Conservation (phyloP, 1,284 basidiomycete species). For the Vanrija humicola region DNA sequence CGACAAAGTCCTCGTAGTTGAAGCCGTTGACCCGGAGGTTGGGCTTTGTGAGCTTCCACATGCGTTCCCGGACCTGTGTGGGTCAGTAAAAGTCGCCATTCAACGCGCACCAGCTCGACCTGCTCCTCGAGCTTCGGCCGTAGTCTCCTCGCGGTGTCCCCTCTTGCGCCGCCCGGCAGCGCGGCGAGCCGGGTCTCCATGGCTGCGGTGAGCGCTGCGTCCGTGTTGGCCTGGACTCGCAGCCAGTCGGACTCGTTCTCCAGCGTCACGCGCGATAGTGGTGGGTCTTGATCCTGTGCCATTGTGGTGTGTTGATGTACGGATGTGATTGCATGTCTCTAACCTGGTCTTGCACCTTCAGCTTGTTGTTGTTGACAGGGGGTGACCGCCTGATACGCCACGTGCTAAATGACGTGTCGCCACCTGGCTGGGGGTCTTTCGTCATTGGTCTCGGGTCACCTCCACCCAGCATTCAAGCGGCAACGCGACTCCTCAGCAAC, state of each 20-base stretch:
- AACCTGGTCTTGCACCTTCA: no score
- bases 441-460: not conserved
- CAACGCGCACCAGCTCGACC: slow-evolving; percentile 24
- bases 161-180: slow-evolving; percentile 36
- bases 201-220: slow-evolving; percentile 15
- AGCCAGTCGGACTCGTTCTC: slow-evolving; percentile 45
- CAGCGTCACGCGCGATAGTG: slow-evolving; percentile 23
- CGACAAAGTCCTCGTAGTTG: slow-evolving; percentile 63
- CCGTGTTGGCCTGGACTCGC: slow-evolving; percentile 36
- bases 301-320: no score
- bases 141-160: slow-evolving; percentile 26
- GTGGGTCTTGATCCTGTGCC: no score
- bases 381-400: no score
- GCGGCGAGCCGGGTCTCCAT: slow-evolving; percentile 37
- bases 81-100: not conserved
- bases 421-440: not conserved
- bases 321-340: no score
- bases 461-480: not conserved
- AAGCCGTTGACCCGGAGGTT: slow-evolving; percentile 76
- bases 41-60: slow-evolving; percentile 60
- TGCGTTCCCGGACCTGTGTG: not conserved
- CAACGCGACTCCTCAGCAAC: not conserved
- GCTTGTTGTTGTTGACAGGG: no score
- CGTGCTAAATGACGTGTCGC: no score
- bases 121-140: slow-evolving; percentile 38